These are phyloP conservation scores for Salix dunnii DNA, from an alignment of 345 rosid species.

Conservation along the genomic window DNA sequence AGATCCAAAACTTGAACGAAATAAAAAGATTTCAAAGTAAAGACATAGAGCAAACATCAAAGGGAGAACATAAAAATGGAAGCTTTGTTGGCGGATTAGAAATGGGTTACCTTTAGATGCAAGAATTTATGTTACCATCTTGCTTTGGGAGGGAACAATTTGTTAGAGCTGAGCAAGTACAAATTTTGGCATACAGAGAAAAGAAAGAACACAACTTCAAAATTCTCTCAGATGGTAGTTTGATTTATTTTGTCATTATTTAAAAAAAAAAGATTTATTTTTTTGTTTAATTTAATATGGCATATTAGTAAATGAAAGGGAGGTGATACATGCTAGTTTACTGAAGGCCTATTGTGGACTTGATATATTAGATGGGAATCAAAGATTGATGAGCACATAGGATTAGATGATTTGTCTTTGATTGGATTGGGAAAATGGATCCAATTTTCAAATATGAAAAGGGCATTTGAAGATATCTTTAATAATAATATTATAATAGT, in stretches of 20 bases:
- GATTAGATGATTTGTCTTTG: no score
- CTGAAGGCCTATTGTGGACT: no score
- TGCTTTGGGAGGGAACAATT: conserved; percentile 10
- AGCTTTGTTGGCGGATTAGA: conserved; percentile 12
- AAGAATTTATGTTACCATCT: conserved; percentile 8
- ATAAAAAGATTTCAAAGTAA: background rate
- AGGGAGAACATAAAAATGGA: conserved; percentile 10
- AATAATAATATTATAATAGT: no score
- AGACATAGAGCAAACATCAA: conserved; percentile 10
- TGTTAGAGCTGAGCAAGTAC: conserved; percentile 6
- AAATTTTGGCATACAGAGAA: conserved; percentile 9
- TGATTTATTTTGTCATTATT: conserved; percentile 24
- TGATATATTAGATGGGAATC: no score
- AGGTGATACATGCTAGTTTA: no score
- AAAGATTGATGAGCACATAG: no score
- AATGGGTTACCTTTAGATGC: conserved; percentile 27
- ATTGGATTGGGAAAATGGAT: no score
- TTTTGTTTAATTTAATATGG: no score
- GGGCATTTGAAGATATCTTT: no score
- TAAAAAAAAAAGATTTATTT: background rate
- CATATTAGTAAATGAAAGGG: no score
- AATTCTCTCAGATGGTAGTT: background rate
- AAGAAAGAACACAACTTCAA: conserved; percentile 8
- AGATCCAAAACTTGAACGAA: conserved; percentile 33
- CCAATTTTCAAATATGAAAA: no score